These are phyloP conservation scores for Amborella trichopoda DNA, from an alignment of 164 flowering plant species.

Conservation along the genomic window DNA sequence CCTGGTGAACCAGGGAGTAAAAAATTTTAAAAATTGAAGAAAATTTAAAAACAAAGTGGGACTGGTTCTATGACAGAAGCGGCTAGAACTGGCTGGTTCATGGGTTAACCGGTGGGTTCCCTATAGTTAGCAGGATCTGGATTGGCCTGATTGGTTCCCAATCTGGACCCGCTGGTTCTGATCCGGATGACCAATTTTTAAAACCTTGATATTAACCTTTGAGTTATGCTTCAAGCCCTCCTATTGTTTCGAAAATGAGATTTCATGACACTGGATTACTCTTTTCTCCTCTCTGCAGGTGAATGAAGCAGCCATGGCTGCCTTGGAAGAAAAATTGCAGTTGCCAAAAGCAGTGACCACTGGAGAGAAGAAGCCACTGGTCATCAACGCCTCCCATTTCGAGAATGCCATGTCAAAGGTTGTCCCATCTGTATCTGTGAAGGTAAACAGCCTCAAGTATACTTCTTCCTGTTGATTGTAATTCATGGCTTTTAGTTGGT, in stretches of 20 bases:
- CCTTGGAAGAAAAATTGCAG: conserved; percentile 45
- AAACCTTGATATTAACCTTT: too few relatives aligned
- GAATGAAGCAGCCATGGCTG: conserved; percentile 68
- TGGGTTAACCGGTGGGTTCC: neutral
- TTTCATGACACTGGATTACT: neutral
- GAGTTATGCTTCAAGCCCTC: neutral
- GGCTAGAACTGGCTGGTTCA: too few relatives aligned
- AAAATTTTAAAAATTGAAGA: too few relatives aligned
- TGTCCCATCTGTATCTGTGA: conserved; percentile 53
- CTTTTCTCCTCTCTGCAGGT: conserved; percentile 24
- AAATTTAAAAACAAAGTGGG: too few relatives aligned
- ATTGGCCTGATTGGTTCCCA: neutral
- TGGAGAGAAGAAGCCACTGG: conserved; percentile 13
- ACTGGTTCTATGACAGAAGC: too few relatives aligned
- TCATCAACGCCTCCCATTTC: conserved; percentile 54
- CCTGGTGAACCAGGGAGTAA: too few relatives aligned
- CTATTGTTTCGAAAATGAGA: neutral
- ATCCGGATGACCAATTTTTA: too few relatives aligned
- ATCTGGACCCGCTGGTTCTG: neutral
- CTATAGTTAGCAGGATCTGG: neutral
- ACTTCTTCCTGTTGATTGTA: too few relatives aligned
- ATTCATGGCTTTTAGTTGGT: too few relatives aligned
- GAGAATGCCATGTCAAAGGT: conserved; percentile 41
- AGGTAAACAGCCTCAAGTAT: too few relatives aligned
- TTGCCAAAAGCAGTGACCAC: conserved; percentile 1